Conservation (phyloP, 257 asterid genomes). For the Fraxinus cuspidata region DNA sequence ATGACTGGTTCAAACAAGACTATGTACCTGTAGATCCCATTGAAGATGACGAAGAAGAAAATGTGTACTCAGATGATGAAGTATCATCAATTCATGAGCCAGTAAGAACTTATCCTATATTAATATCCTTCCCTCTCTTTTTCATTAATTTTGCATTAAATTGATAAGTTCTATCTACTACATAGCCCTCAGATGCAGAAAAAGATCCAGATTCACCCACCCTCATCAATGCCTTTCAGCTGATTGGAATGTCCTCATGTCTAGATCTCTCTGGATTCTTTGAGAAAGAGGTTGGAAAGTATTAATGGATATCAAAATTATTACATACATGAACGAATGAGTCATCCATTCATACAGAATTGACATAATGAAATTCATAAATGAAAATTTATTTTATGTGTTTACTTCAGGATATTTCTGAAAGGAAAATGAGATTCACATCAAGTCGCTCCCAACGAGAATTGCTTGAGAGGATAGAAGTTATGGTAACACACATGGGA, state of each 20-base stretch:
- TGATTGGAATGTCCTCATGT: constrained; percentile 92
- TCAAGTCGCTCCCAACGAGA: constrained; percentile 75
- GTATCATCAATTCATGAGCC: constrained; percentile 50
- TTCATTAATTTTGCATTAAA: background rate
- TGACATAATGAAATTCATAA: background rate
- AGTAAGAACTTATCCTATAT: constrained; percentile 31
- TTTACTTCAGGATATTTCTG: constrained; percentile 69
- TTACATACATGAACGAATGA: background rate
- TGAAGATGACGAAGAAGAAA: constrained; percentile 43
- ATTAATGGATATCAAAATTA: background rate
- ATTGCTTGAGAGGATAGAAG: constrained; percentile 77
- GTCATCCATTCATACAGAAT: background rate
- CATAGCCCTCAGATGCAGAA: constrained; percentile 57
- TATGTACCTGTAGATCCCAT: constrained; percentile 58
- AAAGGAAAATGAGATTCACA: constrained; percentile 90
- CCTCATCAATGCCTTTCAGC: constrained; percentile 81
- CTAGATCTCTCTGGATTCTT: constrained; percentile 93
- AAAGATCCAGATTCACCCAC: constrained; percentile 53
- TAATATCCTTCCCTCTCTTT: constrained; percentile 10
- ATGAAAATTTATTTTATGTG: background rate
- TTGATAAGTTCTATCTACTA: constrained; percentile 15
- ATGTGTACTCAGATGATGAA: constrained; percentile 49
- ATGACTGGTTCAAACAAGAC: constrained; percentile 82
- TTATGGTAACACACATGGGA: constrained; percentile 65
- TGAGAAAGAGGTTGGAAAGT: constrained; percentile 68